Evolutionary conservation across 179 eudicot genomes (phyloP).

Genomic region (Actinidia polygama): DNA sequence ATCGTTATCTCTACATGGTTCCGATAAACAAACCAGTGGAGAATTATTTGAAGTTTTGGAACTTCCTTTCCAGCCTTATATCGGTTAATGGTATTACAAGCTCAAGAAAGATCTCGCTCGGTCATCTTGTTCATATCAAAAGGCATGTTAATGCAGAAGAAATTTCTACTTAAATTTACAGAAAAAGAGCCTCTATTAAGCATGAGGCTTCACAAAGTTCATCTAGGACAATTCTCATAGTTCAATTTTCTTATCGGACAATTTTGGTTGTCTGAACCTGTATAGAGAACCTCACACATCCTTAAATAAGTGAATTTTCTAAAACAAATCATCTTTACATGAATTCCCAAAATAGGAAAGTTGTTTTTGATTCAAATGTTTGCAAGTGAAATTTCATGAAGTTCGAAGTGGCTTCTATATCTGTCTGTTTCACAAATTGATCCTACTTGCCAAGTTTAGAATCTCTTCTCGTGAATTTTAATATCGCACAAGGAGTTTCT

Average conservation of each 20-base stretch:
- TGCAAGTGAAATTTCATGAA: neutral
- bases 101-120: neutral
- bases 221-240: neutral
- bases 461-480: neutral
- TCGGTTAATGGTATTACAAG: neutral
- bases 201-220: neutral
- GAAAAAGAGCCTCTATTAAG: neutral
- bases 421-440: neutral
- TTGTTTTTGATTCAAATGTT: neutral
- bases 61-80: neutral
- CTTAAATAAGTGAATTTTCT: neutral
- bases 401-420: neutral
- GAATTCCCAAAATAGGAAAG: neutral
- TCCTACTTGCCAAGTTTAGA: neutral
- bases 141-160: neutral
- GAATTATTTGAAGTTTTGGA: conserved; percentile 1
- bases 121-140: neutral
- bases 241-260: neutral
- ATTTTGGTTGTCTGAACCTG: neutral
- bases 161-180: neutral
- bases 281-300: neutral
- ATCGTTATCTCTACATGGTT: neutral
- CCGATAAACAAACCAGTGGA: neutral
- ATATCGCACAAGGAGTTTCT: neutral
- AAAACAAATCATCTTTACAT: neutral